Evolutionary conservation across 2,329 filamentous ascomycete species (phyloP), one percentile per base, ranked within the genome.

Genomic region (Coniochaeta sp.): DNA sequence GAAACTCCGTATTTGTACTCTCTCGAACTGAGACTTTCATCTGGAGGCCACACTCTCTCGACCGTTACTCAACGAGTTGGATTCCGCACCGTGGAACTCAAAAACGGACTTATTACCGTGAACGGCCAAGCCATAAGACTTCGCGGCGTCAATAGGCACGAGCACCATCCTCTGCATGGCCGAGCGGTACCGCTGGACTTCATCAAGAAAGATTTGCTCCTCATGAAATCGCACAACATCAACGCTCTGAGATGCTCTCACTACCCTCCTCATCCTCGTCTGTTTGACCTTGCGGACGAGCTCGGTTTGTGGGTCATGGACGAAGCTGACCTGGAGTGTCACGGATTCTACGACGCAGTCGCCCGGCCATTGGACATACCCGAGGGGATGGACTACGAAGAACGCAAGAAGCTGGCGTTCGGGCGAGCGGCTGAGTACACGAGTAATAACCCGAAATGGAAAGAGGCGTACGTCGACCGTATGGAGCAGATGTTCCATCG

Each of bases 201-300:
- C 60, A 81, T 89, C 67, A 80, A 80, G 63, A 71, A 76, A 16
- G 88, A 90, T 64, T 74, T 90, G 1, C 66, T 86, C 1, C 74
- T 85, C 3, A 90, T 90, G 87, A 90, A 90, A 71, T 76, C 73
- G 7, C 81, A 89, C 74, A 90, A 90, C 66, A 80, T 90, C 72
- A 90, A 91, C 64, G 84, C 88, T 0, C 77, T 91, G 6, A 84
- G 88, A 0, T 87, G 83, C 58, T 87, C 82, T 1, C 88, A 91
- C 67, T 86, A 90, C 62, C 84, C 86, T 0, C 85, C 83, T n/a
- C 80, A 88, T 64, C 80, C 82, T 1, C 74, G 76, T 2, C 67
- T 89, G 1, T 82, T 85, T 34, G 82, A 85, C 58, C 72, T 89
- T 1, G 82, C 82, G 6, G 85, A 89, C 64, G 84, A 88, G 68